These are phyloP conservation scores for Trichophyton verrucosum DNA, from an alignment of 2,329 filamentous ascomycete species.

Conservation along the genomic window DNA sequence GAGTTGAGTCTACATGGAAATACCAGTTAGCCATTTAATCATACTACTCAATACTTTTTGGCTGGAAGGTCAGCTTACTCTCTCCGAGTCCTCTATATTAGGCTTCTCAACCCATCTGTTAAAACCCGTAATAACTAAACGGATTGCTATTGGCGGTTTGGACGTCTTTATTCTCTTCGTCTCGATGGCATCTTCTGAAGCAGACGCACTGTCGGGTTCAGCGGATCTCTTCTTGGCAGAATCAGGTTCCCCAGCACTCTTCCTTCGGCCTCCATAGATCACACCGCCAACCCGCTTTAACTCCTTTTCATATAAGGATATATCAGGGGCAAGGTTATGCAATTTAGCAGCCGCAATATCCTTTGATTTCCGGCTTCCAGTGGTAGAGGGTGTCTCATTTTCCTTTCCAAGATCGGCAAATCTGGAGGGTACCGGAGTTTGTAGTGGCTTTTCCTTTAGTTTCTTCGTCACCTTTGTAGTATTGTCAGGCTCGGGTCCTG, in stretches of 20 bases:
- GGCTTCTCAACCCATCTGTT: conserved; percentile 64
- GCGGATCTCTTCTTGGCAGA: conserved; percentile 30
- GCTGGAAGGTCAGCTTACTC: conserved; percentile 43
- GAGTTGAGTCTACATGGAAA: conserved; percentile 53
- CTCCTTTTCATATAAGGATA: conserved; percentile 85
- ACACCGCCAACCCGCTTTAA: conserved; percentile 66
- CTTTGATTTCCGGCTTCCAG: conserved; percentile 76
- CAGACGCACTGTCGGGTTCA: conserved; percentile 37
- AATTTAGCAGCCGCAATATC: conserved; percentile 66
- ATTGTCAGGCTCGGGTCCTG: conserved; percentile 11
- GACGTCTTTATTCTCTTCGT: conserved; percentile 51
- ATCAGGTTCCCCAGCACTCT: conserved; percentile 25
- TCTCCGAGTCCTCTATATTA: conserved; percentile 65
- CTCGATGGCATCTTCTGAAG: conserved; percentile 39
- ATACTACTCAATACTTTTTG: conserved; percentile 10
- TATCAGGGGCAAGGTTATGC: conserved; percentile 67
- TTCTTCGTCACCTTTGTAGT: conserved; percentile 17
- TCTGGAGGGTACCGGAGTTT: conserved; percentile 44
- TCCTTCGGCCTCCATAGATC: conserved; percentile 44
- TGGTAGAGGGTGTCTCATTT: conserved; percentile 67
- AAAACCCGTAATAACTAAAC: conserved; percentile 73
- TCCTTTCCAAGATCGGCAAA: conserved; percentile 57
- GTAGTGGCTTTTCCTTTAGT: conserved; percentile 23
- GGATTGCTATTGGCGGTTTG: conserved; percentile 55
- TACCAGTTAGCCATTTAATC: neutral